phyloP scores from a whole-genome alignment of 352 stramenopile species.

The Pythium aquatile region DNA sequence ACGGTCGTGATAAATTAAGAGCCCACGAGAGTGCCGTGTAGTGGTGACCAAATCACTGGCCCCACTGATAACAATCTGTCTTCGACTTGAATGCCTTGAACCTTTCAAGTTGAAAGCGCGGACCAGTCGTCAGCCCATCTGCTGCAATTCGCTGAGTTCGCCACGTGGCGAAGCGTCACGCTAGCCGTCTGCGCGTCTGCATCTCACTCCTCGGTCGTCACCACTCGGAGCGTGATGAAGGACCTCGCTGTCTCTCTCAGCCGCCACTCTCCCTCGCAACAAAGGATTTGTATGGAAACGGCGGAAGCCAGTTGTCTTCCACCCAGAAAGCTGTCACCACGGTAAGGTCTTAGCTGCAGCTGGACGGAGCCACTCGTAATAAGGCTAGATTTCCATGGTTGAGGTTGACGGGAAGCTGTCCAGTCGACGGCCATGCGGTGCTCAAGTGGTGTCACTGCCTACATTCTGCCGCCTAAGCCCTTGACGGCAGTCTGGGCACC shows the following conservation, averaged over 20 bases:
- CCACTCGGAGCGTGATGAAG: neutral
- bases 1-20: neutral
- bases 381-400: neutral
- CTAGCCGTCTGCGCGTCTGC: neutral
- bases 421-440: neutral
- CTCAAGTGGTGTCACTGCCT: neutral
- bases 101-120: too few relatives aligned
- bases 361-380: neutral
- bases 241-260: neutral
- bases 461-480: neutral
- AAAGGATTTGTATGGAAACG: neutral
- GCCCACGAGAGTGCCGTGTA: too few relatives aligned
- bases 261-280: neutral
- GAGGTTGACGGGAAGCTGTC: neutral
- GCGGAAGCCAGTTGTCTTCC: conserved; percentile 1
- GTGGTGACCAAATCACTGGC: too few relatives aligned
- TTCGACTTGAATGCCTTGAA: too few relatives aligned
- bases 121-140: neutral
- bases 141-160: neutral
- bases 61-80: too few relatives aligned
- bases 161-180: neutral
- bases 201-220: neutral
- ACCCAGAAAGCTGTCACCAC: neutral
- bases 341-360: neutral
- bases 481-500: neutral